These are phyloP conservation scores for Leccinum subgranulosum DNA, from an alignment of 768 basidiomycete species.

Conservation along the genomic window DNA sequence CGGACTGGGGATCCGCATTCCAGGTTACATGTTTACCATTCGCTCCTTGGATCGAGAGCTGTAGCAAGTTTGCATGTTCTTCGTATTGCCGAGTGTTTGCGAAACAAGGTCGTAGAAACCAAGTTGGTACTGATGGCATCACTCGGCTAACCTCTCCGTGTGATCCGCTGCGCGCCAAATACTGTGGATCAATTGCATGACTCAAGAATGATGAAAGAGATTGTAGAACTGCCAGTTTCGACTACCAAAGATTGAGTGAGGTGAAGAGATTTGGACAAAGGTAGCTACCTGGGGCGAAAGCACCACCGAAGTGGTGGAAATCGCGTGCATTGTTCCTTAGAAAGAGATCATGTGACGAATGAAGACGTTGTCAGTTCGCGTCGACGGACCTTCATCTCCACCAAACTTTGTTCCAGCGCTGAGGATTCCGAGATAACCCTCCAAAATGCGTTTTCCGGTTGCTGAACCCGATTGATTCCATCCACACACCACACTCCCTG, in stretches of 20 bases:
- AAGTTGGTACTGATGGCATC: slow-evolving; percentile 40
- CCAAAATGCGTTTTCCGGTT: slow-evolving; percentile 64
- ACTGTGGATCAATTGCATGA: slow-evolving; percentile 36
- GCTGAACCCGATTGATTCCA: slow-evolving; percentile 56
- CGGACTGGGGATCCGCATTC: slow-evolving; percentile 23
- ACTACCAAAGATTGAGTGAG: slow-evolving; percentile 40
- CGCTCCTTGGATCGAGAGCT: slow-evolving; percentile 14
- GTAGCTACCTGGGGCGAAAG: slow-evolving; percentile 56
- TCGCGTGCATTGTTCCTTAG: slow-evolving; percentile 38
- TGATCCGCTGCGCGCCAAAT: slow-evolving; percentile 15
- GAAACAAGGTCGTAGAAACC: slow-evolving; percentile 69
- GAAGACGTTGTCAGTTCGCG: not conserved
- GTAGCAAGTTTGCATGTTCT: slow-evolving; percentile 50
- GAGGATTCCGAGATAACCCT: slow-evolving; percentile 79
- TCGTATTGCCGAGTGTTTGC: slow-evolving; percentile 45
- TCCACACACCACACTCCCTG: slow-evolving; percentile 60
- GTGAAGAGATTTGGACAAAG: not conserved
- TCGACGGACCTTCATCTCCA: slow-evolving; percentile 47
- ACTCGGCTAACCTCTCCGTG: slow-evolving; percentile 8
- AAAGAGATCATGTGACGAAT: not conserved
- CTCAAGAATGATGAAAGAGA: slow-evolving; percentile 70
- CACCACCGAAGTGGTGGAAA: slow-evolving; percentile 62
- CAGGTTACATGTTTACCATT: slow-evolving; percentile 23
- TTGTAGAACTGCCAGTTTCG: slow-evolving; percentile 71
- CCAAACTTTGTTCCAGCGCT: slow-evolving; percentile 64